Conservation (phyloP, 352 stramenopile genomes). For the Globisporangium carolinianum region DNA sequence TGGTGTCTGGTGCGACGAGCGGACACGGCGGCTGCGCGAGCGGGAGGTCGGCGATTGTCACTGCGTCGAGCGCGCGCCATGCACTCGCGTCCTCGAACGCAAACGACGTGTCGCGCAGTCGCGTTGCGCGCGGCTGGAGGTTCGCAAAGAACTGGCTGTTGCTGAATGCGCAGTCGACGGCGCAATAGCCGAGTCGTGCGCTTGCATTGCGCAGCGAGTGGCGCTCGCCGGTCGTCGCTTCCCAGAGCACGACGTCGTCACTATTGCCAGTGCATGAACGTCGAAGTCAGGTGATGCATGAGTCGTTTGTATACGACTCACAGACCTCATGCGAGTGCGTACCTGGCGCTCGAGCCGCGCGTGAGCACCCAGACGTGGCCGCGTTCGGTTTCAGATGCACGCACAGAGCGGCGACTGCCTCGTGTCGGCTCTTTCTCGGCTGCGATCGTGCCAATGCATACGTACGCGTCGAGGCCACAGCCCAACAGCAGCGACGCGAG, state of each 20-base stretch:
- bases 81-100: constrained; percentile 49
- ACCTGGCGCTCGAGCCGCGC: constrained; percentile 17
- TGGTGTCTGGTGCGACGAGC: constrained; percentile 25
- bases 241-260: constrained; percentile 54
- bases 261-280: constrained; percentile 2
- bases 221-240: constrained; percentile 60
- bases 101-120: constrained; percentile 39
- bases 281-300: too few species aligned
- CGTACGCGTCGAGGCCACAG: constrained; percentile 84
- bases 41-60: constrained; percentile 39
- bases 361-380: constrained; percentile 83
- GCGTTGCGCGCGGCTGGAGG: constrained; percentile 43
- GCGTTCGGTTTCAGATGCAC: constrained; percentile 15
- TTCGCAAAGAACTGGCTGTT: constrained; percentile 69
- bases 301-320: too few species aligned
- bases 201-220: constrained; percentile 21
- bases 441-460: constrained; percentile 79
- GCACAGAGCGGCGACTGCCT: constrained; percentile 5
- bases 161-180: constrained; percentile 84
- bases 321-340: not conserved
- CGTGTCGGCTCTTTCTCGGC: constrained; percentile 17
- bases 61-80: constrained; percentile 57
- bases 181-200: constrained; percentile 39
- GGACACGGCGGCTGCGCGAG: constrained; percentile 19
- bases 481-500: constrained; percentile 84